Evolutionary conservation across 2,329 filamentous ascomycete genomes (phyloP).

Genomic region (Mycosphaerella sp.): DNA sequence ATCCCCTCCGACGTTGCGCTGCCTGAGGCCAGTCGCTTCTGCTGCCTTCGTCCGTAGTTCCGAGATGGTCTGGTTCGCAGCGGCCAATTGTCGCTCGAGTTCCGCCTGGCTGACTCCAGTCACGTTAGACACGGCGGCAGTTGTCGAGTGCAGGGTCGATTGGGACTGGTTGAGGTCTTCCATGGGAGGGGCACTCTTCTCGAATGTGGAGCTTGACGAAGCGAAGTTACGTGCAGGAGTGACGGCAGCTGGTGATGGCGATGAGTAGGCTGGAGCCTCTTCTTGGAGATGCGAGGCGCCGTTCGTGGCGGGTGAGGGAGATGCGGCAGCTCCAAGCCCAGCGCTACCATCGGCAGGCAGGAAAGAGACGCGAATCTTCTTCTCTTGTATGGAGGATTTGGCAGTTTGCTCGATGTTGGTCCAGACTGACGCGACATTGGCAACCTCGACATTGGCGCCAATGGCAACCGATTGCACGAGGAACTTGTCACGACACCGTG

Average conservation of each 20-base stretch:
- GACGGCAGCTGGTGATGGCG: conserved; percentile 47
- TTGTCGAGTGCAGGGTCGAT: conserved; percentile 36
- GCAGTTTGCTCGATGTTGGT: conserved; percentile 63
- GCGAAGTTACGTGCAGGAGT: conserved; percentile 39
- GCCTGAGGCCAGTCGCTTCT: conserved; percentile 60
- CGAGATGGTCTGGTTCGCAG: conserved; percentile 68
- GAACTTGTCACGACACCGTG: conserved; percentile 95
- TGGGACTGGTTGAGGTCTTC: conserved; percentile 28
- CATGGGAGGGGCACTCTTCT: conserved; percentile 34
- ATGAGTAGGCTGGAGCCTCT: conserved; percentile 51
- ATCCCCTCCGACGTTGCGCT: conserved; percentile 56
- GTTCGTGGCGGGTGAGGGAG: conserved; percentile 21
- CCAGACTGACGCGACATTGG: conserved; percentile 76
- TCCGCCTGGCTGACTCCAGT: conserved; percentile 53
- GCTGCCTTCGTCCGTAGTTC: conserved; percentile 57
- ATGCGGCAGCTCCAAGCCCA: conserved; percentile 12
- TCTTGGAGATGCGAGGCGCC: conserved; percentile 31
- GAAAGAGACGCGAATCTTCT: conserved; percentile 91
- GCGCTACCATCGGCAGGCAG: conserved; percentile 55
- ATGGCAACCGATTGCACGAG: conserved; percentile 88
- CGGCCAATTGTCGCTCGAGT: conserved; percentile 64
- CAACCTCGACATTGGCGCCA: conserved; percentile 74
- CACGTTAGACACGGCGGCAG: conserved; percentile 43
- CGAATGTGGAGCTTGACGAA: conserved; percentile 20
- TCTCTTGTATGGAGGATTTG: conserved; percentile 77